These are phyloP conservation scores for Posidonia australis DNA, from an alignment of 106 monocot genomes.

Conservation along the genomic window DNA sequence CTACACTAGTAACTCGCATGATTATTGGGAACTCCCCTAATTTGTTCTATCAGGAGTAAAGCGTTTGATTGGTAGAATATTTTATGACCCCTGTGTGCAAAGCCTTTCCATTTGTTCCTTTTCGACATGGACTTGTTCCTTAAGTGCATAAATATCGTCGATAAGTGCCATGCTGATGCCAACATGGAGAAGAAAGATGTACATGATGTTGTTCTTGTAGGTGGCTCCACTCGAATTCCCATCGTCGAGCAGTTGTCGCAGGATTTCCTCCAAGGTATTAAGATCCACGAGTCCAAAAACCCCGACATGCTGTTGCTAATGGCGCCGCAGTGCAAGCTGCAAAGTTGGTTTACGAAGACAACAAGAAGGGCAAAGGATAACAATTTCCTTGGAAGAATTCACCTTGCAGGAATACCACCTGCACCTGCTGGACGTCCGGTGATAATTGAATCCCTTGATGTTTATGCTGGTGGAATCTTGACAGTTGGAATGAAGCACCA, in stretches of 20 bases:
- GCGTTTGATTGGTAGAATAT: not conserved
- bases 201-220: constrained; percentile 6
- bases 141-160: not conserved
- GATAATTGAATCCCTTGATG: constrained; percentile 4
- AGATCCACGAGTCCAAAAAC: constrained; percentile 20
- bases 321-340: constrained; percentile 14
- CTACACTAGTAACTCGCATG: too few relatives aligned
- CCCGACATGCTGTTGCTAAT: constrained; percentile 13
- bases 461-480: not conserved
- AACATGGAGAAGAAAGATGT: not conserved
- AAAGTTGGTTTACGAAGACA: constrained; percentile 17
- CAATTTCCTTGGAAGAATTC: constrained; percentile 42
- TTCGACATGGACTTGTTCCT: not conserved
- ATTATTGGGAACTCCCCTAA: too few relatives aligned
- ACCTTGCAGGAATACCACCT: constrained; percentile 52
- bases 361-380: constrained; percentile 21
- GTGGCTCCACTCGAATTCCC: constrained; percentile 2
- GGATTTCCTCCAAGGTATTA: constrained; percentile 30
- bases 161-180: not conserved
- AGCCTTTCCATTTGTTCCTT: too few relatives aligned
- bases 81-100: not conserved
- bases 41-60: not conserved
- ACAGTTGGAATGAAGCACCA: not conserved
- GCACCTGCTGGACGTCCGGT: constrained; percentile 42
- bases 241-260: not conserved